These are phyloP conservation scores for Aureobasidium sp. DNA, from an alignment of 2,329 filamentous ascomycete genomes.

Conservation along the genomic window DNA sequence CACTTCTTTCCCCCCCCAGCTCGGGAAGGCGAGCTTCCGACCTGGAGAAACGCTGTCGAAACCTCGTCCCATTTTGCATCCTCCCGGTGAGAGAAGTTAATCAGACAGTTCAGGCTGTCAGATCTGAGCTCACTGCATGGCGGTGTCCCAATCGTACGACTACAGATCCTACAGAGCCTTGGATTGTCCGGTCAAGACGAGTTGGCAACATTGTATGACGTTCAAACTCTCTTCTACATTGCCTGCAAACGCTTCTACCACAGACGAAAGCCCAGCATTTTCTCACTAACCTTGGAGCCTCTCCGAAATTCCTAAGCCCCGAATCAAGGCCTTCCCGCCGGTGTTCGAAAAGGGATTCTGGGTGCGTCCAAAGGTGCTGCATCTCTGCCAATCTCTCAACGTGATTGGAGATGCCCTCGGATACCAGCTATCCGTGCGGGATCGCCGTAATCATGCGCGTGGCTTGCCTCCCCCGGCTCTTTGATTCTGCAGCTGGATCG, in stretches of 20 bases:
- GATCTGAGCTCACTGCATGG: not conserved
- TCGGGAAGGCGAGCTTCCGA: not conserved
- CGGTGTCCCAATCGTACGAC: not conserved
- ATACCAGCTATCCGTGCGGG: not conserved
- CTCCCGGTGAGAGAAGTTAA: not conserved
- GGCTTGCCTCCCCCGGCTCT: not conserved
- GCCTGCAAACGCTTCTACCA: not conserved
- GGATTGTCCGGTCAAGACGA: not conserved
- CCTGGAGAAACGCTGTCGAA: not conserved
- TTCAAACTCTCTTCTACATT: not conserved
- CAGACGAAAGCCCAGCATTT: slow-evolving; percentile 5
- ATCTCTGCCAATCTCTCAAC: slow-evolving; percentile 4
- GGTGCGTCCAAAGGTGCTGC: not conserved
- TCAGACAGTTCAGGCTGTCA: not conserved
- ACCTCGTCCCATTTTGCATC: not conserved
- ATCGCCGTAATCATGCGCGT: not conserved
- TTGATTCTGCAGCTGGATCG: not conserved
- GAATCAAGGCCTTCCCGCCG: not conserved
- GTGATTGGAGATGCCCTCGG: not conserved
- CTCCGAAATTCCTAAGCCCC: not conserved
- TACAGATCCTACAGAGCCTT: not conserved
- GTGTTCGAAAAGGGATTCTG: not conserved
- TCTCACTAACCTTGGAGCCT: not conserved
- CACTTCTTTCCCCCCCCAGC: not conserved
- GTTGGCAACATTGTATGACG: not conserved